Evolutionary conservation across 345 rosid genomes (phyloP), one percentile per base, ranked within the genome.

Genomic region (Aethionema arabicum): DNA sequence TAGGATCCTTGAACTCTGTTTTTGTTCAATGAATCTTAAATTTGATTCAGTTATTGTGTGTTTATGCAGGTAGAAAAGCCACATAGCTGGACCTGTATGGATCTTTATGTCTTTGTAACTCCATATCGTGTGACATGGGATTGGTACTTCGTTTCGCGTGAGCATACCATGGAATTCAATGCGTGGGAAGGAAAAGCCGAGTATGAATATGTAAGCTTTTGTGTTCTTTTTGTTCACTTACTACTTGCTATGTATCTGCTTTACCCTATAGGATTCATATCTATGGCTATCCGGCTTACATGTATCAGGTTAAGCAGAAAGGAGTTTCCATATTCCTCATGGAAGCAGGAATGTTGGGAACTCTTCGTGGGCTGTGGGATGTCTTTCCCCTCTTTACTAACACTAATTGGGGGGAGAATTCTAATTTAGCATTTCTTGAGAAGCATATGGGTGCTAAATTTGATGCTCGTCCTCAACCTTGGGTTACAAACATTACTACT

Each of bases 1-100:
- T 14, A 46, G 2, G 15, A 41, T 50, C 52, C 14, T 51, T 58
- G 32, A 41, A 48, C 38, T 29, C 40, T 39, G 32, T 56, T 33
- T 61, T 12, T 7, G 11, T 8, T 21, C 66, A 44, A 51, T 61
- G 65, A 32, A 55, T 63, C 59, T 27, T 6, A 8, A 46, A 9
- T 41, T 21, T 59, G 60, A 37, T 56, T 12, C 62, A 44, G 56
- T 8, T 63, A 11, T 5, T 38, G 32, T 35, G 42, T 57, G 35
- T 29, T 64, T 54, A n/a, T 72, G 38, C 82, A 93, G 99, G 88
- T 82, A 10, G 76, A 65, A 49, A 73, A 85, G 32, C 83, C 97
- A 41, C 99, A 89, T 76, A 93, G 99, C 61, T 93, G 97, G 97
- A 87, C 99, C 0, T 93, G 99, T 53, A 83, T 90, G 95, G 99